Base-by-base conservation (phyloP, 148 eudicot species). In the Talinum fruticosum region DNA sequence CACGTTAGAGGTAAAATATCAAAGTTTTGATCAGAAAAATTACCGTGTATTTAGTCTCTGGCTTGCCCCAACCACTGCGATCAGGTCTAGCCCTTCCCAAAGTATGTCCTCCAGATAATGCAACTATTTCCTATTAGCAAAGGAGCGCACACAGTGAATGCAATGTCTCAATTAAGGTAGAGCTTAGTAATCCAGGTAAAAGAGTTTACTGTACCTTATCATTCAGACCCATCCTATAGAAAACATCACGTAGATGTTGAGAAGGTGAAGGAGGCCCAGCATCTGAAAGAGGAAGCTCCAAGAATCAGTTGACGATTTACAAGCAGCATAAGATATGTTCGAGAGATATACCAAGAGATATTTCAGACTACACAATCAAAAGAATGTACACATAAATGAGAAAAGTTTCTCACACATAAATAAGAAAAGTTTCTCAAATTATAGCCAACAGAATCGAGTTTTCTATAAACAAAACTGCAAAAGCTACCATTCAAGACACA, bases 11-110 rank as follows among this genome's bases (percentile, higher is more conserved):
- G 21, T 28, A 38, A 8, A 33, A n/a, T n/a, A 14, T 4, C 3
- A 47, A 71, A 47, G 10, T 4, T 24, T 15, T 3, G 1, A 41
- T 15, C 8, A 10, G 18, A 37, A 67, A 33, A 54, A 37, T 37
- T 91, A 96, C 99, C 90, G 99, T 96, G 81, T 96, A 96, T 76
- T 91, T 91, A 15, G 99, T 96, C 86, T 91, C 94, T 51, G 93
- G 94, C 89, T 96, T 96, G 79, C 99, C 99, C 99, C 99, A 96
- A 75, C 99, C 99, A 85, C 99, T 96, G 62, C 99, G 99, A 72
- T 96, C 99, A 64, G 99, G 99, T 83, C 96, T 88, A 29, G 99
- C 91, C 86, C 99, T 91, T 72, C 99, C 99, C 77, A 96, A 84
- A 45, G 97, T 96, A 75, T 96, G 99, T 18, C 97, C 99, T 81